Percentiles rank a stretch among this genome's conserved stretches.
phyloP scores from a whole-genome alignment of 2,329 filamentous ascomycete genomes.

The Claviceps sp. region DNA sequence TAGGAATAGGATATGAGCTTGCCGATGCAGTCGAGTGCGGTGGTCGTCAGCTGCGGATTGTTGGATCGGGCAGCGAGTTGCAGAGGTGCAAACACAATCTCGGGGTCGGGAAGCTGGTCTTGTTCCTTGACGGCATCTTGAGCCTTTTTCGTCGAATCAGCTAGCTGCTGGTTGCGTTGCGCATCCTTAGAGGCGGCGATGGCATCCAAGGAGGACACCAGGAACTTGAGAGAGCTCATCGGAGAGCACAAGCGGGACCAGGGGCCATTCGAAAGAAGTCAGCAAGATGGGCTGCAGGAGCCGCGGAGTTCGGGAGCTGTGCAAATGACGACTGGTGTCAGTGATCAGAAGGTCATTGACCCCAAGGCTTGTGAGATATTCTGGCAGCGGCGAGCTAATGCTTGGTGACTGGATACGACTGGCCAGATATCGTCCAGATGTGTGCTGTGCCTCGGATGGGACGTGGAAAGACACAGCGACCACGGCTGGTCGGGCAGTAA shows the following conservation, averaged over 20 bases:
- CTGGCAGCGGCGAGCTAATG: not conserved
- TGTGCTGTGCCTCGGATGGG: not conserved
- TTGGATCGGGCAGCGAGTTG: constrained; percentile 79
- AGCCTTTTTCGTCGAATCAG: constrained; percentile 69
- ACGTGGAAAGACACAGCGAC: not conserved
- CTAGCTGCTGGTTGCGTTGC: constrained; percentile 70
- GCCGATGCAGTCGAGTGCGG: constrained; percentile 91
- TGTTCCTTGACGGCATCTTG: constrained; percentile 76
- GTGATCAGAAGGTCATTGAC: not conserved
- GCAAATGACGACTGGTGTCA: not conserved
- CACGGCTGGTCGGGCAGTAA: not conserved
- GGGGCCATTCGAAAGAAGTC: constrained; percentile 29
- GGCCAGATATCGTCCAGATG: not conserved
- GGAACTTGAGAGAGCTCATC: constrained; percentile 91
- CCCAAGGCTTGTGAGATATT: not conserved
- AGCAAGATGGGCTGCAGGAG: not conserved
- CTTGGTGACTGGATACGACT: not conserved
- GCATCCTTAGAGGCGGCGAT: constrained; percentile 90
- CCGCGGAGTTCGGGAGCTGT: not conserved
- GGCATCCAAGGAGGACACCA: constrained; percentile 82
- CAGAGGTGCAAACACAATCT: constrained; percentile 81
- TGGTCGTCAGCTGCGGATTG: constrained; percentile 75
- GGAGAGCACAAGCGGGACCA: constrained; percentile 36
- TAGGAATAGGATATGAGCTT: constrained; percentile 99
- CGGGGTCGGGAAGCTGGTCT: constrained; percentile 74